Conservation (phyloP, 495 filamentous ascomycete species). For the Amniculicola lignicola region DNA sequence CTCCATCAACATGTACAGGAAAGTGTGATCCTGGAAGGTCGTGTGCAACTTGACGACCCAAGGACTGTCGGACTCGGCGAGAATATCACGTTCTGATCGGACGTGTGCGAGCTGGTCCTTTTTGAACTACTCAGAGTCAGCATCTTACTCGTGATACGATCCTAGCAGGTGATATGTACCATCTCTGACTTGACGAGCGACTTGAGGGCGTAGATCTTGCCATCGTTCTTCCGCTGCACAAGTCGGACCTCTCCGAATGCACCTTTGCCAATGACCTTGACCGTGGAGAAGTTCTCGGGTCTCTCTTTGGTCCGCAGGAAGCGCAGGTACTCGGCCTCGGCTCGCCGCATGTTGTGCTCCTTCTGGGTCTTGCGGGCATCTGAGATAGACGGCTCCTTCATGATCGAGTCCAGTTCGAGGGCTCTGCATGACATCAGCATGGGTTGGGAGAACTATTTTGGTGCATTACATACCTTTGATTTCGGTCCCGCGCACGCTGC, state of each 20-base stretch:
- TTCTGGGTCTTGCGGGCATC: slow-evolving; percentile 73
- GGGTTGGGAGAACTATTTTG: neutral
- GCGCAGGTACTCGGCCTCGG: slow-evolving; percentile 86
- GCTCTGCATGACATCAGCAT: slow-evolving; percentile 56
- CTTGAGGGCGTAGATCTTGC: slow-evolving; percentile 97
- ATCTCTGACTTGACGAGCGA: slow-evolving; percentile 97
- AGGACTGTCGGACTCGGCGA: slow-evolving; percentile 96
- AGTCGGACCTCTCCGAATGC: slow-evolving; percentile 98
- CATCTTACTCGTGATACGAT: neutral
- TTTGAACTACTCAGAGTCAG: slow-evolving; percentile 61
- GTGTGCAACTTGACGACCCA: slow-evolving; percentile 98
- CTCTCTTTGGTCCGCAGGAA: slow-evolving; percentile 90
- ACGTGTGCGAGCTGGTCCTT: slow-evolving; percentile 99
- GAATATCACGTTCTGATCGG: slow-evolving; percentile 92
- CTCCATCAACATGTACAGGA: slow-evolving; percentile 99
- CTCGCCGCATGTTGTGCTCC: slow-evolving; percentile 70
- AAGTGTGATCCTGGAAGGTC: slow-evolving; percentile 92
- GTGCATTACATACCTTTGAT: slow-evolving; percentile 64
- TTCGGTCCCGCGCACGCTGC: slow-evolving; percentile 83
- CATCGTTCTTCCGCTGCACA: slow-evolving; percentile 92
- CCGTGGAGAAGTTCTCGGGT: slow-evolving; percentile 86
- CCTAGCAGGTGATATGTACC: slow-evolving; percentile 40
- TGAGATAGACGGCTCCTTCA: slow-evolving; percentile 68
- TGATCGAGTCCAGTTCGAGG: slow-evolving; percentile 80
- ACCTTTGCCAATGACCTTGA: slow-evolving; percentile 98